These are phyloP conservation scores for Pichia inconspicua DNA, from an alignment of 1,139 yeast species.

Conservation along the genomic window DNA sequence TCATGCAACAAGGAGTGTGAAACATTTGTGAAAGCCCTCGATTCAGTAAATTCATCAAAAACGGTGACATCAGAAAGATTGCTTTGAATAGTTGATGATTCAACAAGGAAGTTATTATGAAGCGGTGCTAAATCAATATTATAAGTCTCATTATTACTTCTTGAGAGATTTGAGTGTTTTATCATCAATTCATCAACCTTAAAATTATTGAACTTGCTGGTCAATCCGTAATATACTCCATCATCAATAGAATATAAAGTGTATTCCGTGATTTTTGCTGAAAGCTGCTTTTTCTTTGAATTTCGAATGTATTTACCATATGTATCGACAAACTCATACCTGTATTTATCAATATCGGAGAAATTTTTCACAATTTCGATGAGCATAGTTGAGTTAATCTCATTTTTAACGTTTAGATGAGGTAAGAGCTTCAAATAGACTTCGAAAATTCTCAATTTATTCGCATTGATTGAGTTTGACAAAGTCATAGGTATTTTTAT, in stretches of 20 bases:
- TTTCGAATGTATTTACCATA: slow-evolving; percentile 9
- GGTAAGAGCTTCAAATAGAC: slow-evolving; percentile 36
- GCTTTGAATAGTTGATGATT: slow-evolving; percentile 24
- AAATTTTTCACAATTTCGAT: slow-evolving; percentile 39
- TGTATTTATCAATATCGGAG: slow-evolving; percentile 31
- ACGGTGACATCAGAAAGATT: slow-evolving; percentile 29
- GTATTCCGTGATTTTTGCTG: slow-evolving; percentile 13
- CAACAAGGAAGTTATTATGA: slow-evolving; percentile 20
- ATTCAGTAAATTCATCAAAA: slow-evolving; percentile 30
- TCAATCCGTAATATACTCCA: slow-evolving; percentile 36
- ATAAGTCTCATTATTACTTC: slow-evolving; percentile 1
- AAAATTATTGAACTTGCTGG: slow-evolving; percentile 33
- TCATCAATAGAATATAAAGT: slow-evolving; percentile 29
- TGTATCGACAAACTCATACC: slow-evolving; percentile 11
- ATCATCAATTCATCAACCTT: slow-evolving; percentile 31
- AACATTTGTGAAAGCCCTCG: slow-evolving; percentile 29
- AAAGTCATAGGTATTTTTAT: slow-evolving; percentile 11
- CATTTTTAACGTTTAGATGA: slow-evolving; percentile 31
- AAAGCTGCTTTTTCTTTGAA: slow-evolving; percentile 9
- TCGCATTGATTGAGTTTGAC: slow-evolving; percentile 27
- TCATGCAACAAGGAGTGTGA: slow-evolving; percentile 35
- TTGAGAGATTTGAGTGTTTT: slow-evolving; percentile 16
- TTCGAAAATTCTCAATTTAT: slow-evolving; percentile 38
- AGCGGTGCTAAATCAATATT: slow-evolving; percentile 17
- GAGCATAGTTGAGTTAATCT: slow-evolving; percentile 38